These are phyloP conservation scores for Fraxinus americana DNA, from an alignment of 257 asterid species.

Conservation along the genomic window DNA sequence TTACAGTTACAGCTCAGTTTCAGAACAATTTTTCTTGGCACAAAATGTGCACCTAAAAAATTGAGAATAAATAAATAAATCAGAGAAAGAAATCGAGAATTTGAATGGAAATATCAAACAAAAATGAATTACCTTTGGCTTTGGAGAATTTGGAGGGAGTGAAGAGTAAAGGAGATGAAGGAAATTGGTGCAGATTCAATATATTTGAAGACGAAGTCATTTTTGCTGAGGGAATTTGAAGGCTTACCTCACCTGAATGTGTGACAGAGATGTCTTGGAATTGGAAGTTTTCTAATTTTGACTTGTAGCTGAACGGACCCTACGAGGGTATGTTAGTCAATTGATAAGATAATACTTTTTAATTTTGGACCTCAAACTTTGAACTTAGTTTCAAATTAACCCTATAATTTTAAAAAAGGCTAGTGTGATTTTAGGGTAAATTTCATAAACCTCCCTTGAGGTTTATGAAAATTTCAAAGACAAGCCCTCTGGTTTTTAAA, in stretches of 20 bases:
- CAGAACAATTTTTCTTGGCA: slow-evolving; percentile 27
- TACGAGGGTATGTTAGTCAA: background rate
- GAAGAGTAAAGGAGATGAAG: slow-evolving; percentile 29
- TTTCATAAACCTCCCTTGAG: too few species aligned
- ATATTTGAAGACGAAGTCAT: slow-evolving; percentile 32
- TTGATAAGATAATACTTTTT: too few species aligned
- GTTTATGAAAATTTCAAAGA: too few species aligned
- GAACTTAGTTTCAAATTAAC: background rate
- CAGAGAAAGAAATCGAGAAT: background rate
- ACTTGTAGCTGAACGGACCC: background rate
- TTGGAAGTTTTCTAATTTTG: background rate
- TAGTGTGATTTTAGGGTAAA: too few species aligned
- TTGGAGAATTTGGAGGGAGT: slow-evolving; percentile 25
- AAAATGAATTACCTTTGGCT: slow-evolving; percentile 27
- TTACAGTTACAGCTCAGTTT: slow-evolving; percentile 29
- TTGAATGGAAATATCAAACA: background rate
- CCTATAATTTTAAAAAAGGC: too few species aligned
- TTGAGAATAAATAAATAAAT: slow-evolving; percentile 10
- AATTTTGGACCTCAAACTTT: background rate
- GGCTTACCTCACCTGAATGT: background rate
- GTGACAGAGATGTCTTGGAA: background rate
- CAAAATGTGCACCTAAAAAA: slow-evolving; percentile 27
- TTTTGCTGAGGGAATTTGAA: background rate
- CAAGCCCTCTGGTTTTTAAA: too few species aligned
- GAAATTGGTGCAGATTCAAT: slow-evolving; percentile 27